Evolutionary conservation across 1,139 yeast species (phyloP), one percentile per base, ranked within the genome.

Genomic region (Candida sp.): DNA sequence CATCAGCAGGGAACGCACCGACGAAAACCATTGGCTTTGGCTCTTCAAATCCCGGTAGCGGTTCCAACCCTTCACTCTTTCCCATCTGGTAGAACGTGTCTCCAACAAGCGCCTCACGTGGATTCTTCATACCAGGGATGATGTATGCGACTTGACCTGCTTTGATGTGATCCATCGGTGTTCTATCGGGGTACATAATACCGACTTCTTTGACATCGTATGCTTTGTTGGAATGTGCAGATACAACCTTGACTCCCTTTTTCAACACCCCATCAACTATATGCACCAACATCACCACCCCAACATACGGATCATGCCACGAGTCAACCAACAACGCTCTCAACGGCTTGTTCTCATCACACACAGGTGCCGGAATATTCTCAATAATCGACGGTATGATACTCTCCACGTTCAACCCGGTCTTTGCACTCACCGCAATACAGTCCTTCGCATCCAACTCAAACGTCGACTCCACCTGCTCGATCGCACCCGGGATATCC

Each of bases 1-100:
- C 97, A 64, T 93, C 97, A 0, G 97, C 96, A 0, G 99, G 99
- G 62, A 92, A 94, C 0, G 99, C 99, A 7, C 99, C 99, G 42
- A 94, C 96, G 68, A 93, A 94, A 5, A 94, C 98, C 98, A 94
- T 94, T 1, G 99, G 98, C 66, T 94, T 93, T 1, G 96, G 93
- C 60, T 91, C 98, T 67, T 93, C 98, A 68, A 94, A 94, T 0
- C 98, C 98, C 0, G 97, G 97, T 30, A 94, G 74, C 1, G 97
- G 87, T 52, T 85, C 89, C 1, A 90, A 84, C 0, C 77, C 78
- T 44, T 78, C 80, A 49, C 78, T 81, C 30, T 81, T 77, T 2
- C 90, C 90, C n/a, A 77, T 74, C 52, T 83, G 86, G 79, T 85
- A 84, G 57, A 91, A 81, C 0, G 99, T 94, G 65, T 94, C 99